Percentiles rank a stretch among this genome's conserved stretches.
phyloP scores from a whole-genome alignment of 768 basidiomycete genomes.

The Mycena chlorophos region DNA sequence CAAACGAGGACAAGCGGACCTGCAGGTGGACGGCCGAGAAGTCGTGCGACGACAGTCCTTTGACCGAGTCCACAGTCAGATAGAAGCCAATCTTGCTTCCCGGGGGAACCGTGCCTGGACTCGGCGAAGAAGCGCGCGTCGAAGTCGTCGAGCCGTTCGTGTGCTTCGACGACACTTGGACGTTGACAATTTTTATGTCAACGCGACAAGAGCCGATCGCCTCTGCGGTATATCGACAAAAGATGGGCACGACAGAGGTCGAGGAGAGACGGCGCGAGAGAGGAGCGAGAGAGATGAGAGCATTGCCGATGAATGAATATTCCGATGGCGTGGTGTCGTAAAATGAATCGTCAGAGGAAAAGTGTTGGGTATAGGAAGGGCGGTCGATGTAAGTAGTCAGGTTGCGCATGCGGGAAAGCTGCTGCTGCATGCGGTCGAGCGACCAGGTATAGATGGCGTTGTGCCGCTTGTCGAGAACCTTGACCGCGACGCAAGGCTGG shows the following conservation, averaged over 20 bases:
- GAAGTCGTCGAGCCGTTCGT: slow-evolving; percentile 61
- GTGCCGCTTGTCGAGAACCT: slow-evolving; percentile 86
- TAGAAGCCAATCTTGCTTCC: slow-evolving; percentile 86
- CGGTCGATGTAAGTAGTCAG: slow-evolving; percentile 86
- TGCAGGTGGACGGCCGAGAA: slow-evolving; percentile 86
- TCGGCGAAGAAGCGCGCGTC: slow-evolving; percentile 76
- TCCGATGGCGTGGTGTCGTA: slow-evolving; percentile 85
- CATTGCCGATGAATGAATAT: slow-evolving; percentile 92
- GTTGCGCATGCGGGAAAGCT: slow-evolving; percentile 91
- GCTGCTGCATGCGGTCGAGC: slow-evolving; percentile 82
- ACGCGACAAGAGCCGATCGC: slow-evolving; percentile 94
- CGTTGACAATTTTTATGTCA: slow-evolving; percentile 77
- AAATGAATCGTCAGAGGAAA: slow-evolving; percentile 91
- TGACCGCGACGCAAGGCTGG: slow-evolving; percentile 85
- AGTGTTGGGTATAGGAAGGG: slow-evolving; percentile 92
- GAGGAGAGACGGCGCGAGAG: slow-evolving; percentile 76
- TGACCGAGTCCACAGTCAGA: slow-evolving; percentile 82
- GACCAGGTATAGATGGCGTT: slow-evolving; percentile 93
- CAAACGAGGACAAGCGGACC: slow-evolving; percentile 83
- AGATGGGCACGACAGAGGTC: slow-evolving; percentile 79
- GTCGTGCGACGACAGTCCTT: slow-evolving; percentile 87
- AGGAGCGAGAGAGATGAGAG: slow-evolving; percentile 77
- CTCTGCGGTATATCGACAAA: slow-evolving; percentile 91
- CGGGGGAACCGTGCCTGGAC: slow-evolving; percentile 61
- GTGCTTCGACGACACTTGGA: slow-evolving; percentile 61